Evolutionary conservation across 1,284 basidiomycete genomes (phyloP), one percentile per base, ranked within the genome.

Genomic region (Rhizoctonia solani): DNA sequence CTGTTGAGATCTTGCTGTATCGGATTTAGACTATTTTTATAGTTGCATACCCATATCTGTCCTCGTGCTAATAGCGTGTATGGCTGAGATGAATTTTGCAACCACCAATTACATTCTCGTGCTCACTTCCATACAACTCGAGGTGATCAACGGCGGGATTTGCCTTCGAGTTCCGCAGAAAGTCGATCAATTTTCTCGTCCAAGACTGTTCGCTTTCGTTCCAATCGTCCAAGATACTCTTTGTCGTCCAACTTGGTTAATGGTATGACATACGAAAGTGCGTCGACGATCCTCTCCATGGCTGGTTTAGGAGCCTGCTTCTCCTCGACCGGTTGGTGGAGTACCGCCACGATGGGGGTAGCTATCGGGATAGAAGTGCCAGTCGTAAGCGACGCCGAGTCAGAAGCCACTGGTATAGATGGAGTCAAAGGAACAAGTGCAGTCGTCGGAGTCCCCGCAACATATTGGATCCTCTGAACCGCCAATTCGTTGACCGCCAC

Each of bases 401-500:
- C n/a, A n/a, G 8, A 25, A 53, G 47, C 19, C 19, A 27, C 47
- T 2, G 30, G 50, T 41, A 30, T 11, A 13, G 34, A 47, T 37
- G 30, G 8, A 25, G 59, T n/a, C 5, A 30, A 19, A 11, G 30
- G 50, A 29, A 52, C 14, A 4, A 21, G 23, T 11, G 32, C 59
- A 27, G 59, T 29, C 5, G 25, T 30, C 9, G 46, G 47, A 41
- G 34, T 63, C 23, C 32, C 47, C 30, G 83, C 82, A 50, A 86
- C 73, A 68, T 82, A 84, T 74, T 80, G 81, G 66, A 90, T 77
- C 66, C 88, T 80, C 54, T 77, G 73, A 19, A 90, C 77, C 34
- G 76, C 76, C n/a, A 85, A 69, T 74, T 90, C 87, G 72, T 92
- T 92, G 75, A 79, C 85, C 16, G 79, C 78, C 69, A 83, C 78